These are phyloP conservation scores for Diaporthe humulicola DNA, from an alignment of 2,329 filamentous ascomycete species.

Conservation along the genomic window DNA sequence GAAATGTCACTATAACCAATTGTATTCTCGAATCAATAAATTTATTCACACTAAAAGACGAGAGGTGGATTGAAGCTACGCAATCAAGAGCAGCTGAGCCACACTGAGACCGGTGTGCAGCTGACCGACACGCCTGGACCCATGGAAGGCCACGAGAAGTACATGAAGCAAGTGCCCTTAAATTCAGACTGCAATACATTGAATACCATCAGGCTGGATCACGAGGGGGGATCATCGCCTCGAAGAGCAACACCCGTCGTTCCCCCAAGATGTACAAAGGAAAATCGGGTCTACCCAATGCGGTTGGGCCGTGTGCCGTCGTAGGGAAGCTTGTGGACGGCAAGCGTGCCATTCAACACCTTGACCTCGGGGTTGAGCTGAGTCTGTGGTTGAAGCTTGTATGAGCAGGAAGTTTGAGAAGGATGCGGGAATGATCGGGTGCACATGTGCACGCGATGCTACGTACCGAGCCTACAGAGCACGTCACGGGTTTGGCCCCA, in stretches of 20 bases:
- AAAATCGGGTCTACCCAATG: neutral
- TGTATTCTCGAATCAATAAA: neutral
- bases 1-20: neutral
- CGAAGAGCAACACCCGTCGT: neutral
- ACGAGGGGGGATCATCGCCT: rapidly evolving
- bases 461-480: neutral
- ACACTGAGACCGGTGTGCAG: neutral
- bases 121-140: neutral
- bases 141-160: neutral
- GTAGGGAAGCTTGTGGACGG: slow-evolving; percentile 13
- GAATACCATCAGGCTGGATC: neutral
- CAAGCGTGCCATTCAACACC: neutral
- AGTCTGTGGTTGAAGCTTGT: neutral
- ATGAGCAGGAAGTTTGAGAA: neutral
- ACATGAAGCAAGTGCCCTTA: neutral
- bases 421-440: rapidly evolving
- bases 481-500: neutral
- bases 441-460: rapidly evolving
- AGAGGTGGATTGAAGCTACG: neutral
- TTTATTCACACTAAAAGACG: neutral
- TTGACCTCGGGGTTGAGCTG: neutral
- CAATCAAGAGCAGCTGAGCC: neutral
- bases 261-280: neutral
- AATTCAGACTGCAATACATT: neutral
- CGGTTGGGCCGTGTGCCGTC: slow-evolving; percentile 8